Evolutionary conservation across 495 filamentous ascomycete genomes (phyloP).

Genomic region (Cercophora newfieldiana): DNA sequence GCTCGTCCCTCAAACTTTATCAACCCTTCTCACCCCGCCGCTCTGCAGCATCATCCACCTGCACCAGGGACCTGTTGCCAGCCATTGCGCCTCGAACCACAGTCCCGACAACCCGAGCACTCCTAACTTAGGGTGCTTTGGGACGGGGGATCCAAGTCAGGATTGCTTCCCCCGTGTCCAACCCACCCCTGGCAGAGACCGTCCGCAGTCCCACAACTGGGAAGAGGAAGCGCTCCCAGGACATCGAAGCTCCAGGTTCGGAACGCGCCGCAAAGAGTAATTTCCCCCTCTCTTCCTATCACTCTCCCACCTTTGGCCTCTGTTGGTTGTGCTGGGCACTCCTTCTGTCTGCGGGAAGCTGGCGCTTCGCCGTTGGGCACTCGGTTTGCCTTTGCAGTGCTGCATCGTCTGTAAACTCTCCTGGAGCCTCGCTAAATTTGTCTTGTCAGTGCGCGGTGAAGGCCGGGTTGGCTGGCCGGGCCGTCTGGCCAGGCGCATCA

Average conservation of each 20-base stretch:
- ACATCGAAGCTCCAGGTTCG: neutral
- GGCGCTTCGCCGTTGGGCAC: neutral
- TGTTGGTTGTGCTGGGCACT: neutral
- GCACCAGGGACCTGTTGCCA: neutral
- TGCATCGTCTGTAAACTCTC: neutral
- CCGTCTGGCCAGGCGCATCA: conserved; percentile 12
- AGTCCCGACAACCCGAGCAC: neutral
- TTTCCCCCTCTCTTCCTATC: neutral
- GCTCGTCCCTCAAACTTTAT: neutral
- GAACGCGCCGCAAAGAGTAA: neutral
- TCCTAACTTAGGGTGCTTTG: conserved; percentile 2
- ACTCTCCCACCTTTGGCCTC: neutral
- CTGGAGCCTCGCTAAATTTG: neutral
- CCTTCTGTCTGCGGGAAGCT: neutral
- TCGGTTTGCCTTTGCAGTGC: neutral
- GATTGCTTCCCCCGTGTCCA: neutral
- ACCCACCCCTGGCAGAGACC: neutral
- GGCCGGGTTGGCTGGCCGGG: neutral
- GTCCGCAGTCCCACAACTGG: neutral
- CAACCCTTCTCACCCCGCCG: neutral
- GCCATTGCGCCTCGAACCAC: neutral
- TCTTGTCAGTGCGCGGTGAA: conserved; percentile 4
- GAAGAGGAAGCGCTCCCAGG: neutral
- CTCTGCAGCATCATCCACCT: neutral
- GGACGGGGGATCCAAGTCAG: neutral